These are phyloP conservation scores for Epichloe hybrida DNA, from an alignment of 2,329 filamentous ascomycete genomes.

Conservation along the genomic window DNA sequence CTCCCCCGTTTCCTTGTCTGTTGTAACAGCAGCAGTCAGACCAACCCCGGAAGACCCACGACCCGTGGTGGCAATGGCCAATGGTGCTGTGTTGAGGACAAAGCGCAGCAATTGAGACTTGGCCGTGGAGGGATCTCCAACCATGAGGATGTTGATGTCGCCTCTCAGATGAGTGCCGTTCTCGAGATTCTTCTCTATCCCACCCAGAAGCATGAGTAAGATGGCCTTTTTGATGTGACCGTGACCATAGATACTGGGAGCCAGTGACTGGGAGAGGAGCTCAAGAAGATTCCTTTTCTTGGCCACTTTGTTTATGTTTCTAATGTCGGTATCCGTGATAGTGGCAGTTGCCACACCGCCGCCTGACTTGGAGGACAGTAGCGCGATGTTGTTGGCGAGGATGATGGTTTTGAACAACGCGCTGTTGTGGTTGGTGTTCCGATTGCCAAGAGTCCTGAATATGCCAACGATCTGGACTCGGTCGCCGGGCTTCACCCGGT, in stretches of 20 bases:
- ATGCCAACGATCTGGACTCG: constrained; percentile 94
- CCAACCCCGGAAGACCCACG: constrained; percentile 94
- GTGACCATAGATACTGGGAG: constrained; percentile 92
- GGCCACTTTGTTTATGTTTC: constrained; percentile 94
- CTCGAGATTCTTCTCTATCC: constrained; percentile 96
- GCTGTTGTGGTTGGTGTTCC: constrained; percentile 80
- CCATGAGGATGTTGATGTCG: constrained; percentile 99
- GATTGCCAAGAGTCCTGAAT: constrained; percentile 85
- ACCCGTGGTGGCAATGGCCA: constrained; percentile 94
- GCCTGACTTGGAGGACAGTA: constrained; percentile 90
- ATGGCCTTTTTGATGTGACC: constrained; percentile 99
- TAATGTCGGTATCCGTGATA: constrained; percentile 92
- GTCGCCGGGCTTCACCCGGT: constrained; percentile 89
- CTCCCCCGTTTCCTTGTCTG: constrained; percentile 95
- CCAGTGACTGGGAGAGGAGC: constrained; percentile 81
- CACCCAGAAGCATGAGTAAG: constrained; percentile 83
- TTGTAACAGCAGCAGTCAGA: constrained; percentile 91
- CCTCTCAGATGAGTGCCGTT: constrained; percentile 96
- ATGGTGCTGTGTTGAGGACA: constrained; percentile 87
- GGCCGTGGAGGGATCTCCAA: constrained; percentile 93
- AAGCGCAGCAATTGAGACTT: constrained; percentile 98
- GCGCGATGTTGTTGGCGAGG: constrained; percentile 86
- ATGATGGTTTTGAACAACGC: constrained; percentile 91
- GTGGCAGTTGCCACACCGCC: constrained; percentile 83
- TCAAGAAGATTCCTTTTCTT: constrained; percentile 94